Conservation (phyloP, 2,329 filamentous ascomycete species). For the Diaporthe vexans region DNA sequence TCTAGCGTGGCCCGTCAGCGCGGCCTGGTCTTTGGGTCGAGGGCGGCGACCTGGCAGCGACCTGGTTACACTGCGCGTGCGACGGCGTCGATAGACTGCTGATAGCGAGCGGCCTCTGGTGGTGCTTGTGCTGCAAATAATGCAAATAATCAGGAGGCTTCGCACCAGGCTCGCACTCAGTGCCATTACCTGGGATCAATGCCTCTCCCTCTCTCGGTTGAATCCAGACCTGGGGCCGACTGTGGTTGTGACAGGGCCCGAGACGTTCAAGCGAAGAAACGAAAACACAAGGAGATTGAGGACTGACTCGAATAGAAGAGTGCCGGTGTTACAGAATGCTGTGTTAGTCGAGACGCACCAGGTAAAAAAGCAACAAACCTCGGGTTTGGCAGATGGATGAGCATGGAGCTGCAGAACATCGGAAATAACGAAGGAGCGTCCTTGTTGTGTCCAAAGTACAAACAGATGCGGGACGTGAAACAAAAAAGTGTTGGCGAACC, state of each 20-base stretch:
- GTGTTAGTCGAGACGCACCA: constrained; percentile 3
- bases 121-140: neutral
- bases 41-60: neutral
- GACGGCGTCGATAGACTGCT: constrained; percentile 9
- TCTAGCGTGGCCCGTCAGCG: constrained; percentile 29
- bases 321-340: constrained; percentile 8
- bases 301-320: constrained; percentile 27
- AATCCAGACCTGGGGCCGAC: neutral
- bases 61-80: constrained; percentile 22
- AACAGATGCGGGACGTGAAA: constrained; percentile 24
- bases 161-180: neutral
- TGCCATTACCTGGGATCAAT: neutral
- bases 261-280: neutral
- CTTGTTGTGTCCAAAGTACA: constrained; percentile 2
- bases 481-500: constrained; percentile 27
- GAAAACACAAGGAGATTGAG: neutral
- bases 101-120: neutral
- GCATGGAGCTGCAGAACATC: constrained; percentile 1
- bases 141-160: neutral
- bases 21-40: constrained; percentile 9
- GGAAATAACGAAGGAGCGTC: constrained; percentile 22
- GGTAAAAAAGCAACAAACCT: no score
- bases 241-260: constrained; percentile 6
- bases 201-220: constrained; percentile 28
- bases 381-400: no score